Evolutionary conservation across 2,329 filamentous ascomycete species (phyloP).

Genomic region (Mycosphaerelloides madeirae): DNA sequence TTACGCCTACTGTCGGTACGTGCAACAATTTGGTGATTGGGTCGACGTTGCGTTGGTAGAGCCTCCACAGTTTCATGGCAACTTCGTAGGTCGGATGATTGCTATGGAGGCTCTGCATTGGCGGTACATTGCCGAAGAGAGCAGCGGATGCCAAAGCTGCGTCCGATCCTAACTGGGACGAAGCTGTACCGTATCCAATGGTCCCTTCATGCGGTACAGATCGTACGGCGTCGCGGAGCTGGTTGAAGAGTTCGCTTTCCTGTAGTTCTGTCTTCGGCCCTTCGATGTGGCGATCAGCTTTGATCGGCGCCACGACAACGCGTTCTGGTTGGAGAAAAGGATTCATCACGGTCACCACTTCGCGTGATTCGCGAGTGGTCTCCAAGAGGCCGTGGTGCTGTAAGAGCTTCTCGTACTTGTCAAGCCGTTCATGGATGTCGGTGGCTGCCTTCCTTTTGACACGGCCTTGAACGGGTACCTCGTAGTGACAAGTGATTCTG

Average conservation of each 20-base stretch:
- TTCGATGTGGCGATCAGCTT: constrained; percentile 24
- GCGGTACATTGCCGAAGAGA: constrained; percentile 14
- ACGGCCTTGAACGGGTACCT: constrained; percentile 37
- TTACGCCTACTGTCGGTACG: constrained; percentile 61
- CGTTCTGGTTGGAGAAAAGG: too few species aligned
- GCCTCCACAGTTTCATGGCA: constrained; percentile 64
- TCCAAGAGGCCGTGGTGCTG: constrained; percentile 32
- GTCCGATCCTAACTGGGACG: constrained; percentile 17
- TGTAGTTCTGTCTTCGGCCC: constrained; percentile 41
- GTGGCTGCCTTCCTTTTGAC: constrained; percentile 36
- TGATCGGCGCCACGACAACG: too few species aligned
- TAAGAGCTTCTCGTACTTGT: constrained; percentile 39
- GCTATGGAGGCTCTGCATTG: constrained; percentile 25
- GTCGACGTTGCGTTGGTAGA: constrained; percentile 68
- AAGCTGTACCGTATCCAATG: constrained; percentile 16
- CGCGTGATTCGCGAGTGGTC: neutral
- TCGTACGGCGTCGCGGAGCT: constrained; percentile 25
- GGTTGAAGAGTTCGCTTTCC: constrained; percentile 33
- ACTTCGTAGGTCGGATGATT: constrained; percentile 52
- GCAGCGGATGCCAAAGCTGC: constrained; percentile 27
- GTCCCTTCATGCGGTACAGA: constrained; percentile 25
- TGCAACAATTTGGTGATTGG: constrained; percentile 68
- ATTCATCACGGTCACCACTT: too few species aligned
- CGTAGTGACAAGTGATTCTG: constrained; percentile 40
- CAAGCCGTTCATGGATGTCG: constrained; percentile 33